phyloP scores from a whole-genome alignment of 169 alveolate species.

The Neospora caninum region DNA sequence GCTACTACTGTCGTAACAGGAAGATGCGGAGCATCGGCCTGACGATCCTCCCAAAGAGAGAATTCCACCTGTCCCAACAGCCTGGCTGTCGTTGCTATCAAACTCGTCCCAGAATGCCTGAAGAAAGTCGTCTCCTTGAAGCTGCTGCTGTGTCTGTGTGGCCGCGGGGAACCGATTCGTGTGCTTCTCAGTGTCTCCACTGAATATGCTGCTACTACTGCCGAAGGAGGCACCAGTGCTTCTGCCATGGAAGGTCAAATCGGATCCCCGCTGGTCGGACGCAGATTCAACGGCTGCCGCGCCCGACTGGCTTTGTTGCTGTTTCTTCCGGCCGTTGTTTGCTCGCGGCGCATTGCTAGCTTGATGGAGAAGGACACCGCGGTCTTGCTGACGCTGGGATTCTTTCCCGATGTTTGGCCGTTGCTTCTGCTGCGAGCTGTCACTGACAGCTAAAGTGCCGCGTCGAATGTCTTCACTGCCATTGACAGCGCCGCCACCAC shows the following conservation, averaged over 20 bases:
- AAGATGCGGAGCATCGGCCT: not conserved
- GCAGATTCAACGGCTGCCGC: not conserved
- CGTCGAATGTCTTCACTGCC: too few species aligned
- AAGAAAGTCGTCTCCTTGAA: not conserved
- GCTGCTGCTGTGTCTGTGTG: not conserved
- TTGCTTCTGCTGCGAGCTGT: not conserved
- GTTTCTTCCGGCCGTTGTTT: not conserved
- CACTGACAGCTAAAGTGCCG: too few species aligned
- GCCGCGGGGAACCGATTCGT: not conserved
- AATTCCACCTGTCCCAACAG: not conserved
- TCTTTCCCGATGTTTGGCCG: not conserved
- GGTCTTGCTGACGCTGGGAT: not conserved
- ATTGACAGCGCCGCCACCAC: too few species aligned
- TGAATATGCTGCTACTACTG: not conserved
- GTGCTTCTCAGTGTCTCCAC: not conserved
- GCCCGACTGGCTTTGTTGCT: not conserved
- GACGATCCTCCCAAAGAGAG: not conserved
- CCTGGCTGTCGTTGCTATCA: not conserved
- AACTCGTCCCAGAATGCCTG: not conserved
- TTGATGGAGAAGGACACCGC: not conserved
- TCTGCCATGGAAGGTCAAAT: not conserved
- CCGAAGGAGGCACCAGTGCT: not conserved
- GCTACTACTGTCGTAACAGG: conserved; percentile 13
- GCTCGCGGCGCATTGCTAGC: not conserved
- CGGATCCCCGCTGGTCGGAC: not conserved